phyloP scores from a whole-genome alignment of 2,329 filamentous ascomycete genomes.

The Clarireedia hainanense region DNA sequence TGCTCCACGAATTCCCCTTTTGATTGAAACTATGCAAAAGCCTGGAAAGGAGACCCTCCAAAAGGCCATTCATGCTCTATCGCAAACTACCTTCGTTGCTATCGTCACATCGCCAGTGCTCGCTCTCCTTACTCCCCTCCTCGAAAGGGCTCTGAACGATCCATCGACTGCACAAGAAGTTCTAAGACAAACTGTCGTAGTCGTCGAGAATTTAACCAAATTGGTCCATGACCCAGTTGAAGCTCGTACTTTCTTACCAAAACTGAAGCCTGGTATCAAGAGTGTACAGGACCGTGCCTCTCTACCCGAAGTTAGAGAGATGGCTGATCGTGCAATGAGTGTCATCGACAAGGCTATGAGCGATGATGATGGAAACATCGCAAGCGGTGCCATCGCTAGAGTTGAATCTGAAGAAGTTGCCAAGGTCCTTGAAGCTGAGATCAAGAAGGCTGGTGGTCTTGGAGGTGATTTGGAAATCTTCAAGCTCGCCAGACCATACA shows the following conservation, averaged over 20 bases:
- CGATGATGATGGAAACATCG: slow-evolving; percentile 52
- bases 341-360: slow-evolving; percentile 94
- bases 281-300: slow-evolving; percentile 81
- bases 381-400: slow-evolving; percentile 48
- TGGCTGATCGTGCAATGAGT: slow-evolving; percentile 83
- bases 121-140: slow-evolving; percentile 84
- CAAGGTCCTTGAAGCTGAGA: slow-evolving; percentile 65
- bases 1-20: slow-evolving; percentile 78
- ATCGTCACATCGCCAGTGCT: slow-evolving; percentile 93
- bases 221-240: slow-evolving; percentile 94
- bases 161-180: slow-evolving; percentile 90
- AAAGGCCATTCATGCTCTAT: slow-evolving; percentile 94
- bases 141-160: slow-evolving; percentile 89
- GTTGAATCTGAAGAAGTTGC: slow-evolving; percentile 66
- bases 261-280: slow-evolving; percentile 92
- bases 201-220: slow-evolving; percentile 96
- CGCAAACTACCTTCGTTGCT: slow-evolving; percentile 97
- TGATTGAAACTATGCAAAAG: slow-evolving; percentile 92
- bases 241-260: slow-evolving; percentile 92
- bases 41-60: slow-evolving; percentile 81
- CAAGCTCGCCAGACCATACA: slow-evolving; percentile 62
- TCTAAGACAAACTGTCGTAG: slow-evolving; percentile 88
- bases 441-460: slow-evolving; percentile 61
- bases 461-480: slow-evolving; percentile 56
- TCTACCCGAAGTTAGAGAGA: slow-evolving; percentile 81